Conservation (phyloP, 2,329 filamentous ascomycete genomes). For the Aspergillus neotritici region DNA sequence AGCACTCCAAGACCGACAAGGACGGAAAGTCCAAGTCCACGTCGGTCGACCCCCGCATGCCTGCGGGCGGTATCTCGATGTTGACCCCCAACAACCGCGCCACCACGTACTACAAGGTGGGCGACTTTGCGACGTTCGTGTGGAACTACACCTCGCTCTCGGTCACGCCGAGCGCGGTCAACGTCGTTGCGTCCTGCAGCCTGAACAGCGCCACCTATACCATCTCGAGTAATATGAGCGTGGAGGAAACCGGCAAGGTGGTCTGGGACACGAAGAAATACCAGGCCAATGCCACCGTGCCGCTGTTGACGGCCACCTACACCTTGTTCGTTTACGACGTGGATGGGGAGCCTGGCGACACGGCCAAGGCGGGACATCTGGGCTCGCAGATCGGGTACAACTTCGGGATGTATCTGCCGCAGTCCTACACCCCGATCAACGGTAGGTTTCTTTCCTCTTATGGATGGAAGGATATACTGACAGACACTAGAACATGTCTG, state of each 20-base stretch:
- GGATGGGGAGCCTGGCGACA: conserved; percentile 46
- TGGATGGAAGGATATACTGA: too few species aligned
- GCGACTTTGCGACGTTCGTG: conserved; percentile 56
- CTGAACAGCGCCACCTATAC: conserved; percentile 57
- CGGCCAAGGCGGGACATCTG: conserved; percentile 52
- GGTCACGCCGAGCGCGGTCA: conserved; percentile 53
- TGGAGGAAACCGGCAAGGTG: conserved; percentile 47
- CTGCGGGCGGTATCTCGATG: conserved; percentile 57
- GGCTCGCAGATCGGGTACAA: conserved; percentile 46
- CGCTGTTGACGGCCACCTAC: conserved; percentile 56
- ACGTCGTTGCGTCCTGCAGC: conserved; percentile 58
- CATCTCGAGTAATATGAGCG: conserved; percentile 54
- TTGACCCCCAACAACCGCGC: conserved; percentile 51
- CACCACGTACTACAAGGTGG: conserved; percentile 59
- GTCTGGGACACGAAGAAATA: conserved; percentile 58
- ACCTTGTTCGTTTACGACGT: conserved; percentile 60
- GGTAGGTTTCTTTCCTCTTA: conserved; percentile 35
- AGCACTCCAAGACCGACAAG: conserved; percentile 17
- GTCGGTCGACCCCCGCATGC: conserved; percentile 49
- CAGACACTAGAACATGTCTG: conserved; percentile 47
- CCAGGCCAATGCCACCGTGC: conserved; percentile 44
- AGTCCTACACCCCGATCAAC: conserved; percentile 45
- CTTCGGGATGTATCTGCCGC: conserved; percentile 60
- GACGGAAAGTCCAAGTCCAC: conserved; percentile 26
- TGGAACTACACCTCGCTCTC: conserved; percentile 65